Evolutionary conservation across 257 asterid species (phyloP).

Genomic region (Plantago ovata): DNA sequence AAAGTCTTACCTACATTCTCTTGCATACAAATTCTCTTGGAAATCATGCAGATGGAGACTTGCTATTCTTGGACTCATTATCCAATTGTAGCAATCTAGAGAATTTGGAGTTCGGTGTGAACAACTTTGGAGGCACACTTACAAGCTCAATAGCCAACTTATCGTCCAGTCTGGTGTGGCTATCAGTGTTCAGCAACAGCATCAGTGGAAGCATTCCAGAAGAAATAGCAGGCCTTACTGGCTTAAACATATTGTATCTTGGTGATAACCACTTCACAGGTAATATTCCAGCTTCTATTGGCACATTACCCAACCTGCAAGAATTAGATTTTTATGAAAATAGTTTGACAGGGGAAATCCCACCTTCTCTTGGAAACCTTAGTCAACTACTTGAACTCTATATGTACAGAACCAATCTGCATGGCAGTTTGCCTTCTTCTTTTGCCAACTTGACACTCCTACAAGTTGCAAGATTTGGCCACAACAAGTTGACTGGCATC

Average conservation of each 20-base stretch:
- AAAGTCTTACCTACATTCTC: not conserved
- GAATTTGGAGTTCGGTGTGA: not conserved
- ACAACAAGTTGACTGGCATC: slow-evolving; percentile 13
- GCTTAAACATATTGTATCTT: not conserved
- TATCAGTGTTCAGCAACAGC: not conserved
- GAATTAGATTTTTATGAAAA: not conserved
- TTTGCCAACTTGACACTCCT: slow-evolving; percentile 8
- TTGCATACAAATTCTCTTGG: slow-evolving; percentile 3
- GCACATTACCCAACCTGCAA: not conserved
- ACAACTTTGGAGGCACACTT: slow-evolving; percentile 1
- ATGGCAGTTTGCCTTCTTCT: slow-evolving; percentile 10
- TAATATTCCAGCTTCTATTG: slow-evolving; percentile 7
- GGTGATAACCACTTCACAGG: slow-evolving; percentile 7
- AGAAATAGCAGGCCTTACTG: slow-evolving; percentile 11
- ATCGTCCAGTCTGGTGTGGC: slow-evolving; percentile 1
- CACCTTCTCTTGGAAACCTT: slow-evolving; percentile 8
- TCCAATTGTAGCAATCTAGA: slow-evolving; percentile 8
- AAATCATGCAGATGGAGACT: not conserved
- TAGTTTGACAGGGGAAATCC: slow-evolving; percentile 6
- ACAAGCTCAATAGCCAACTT: slow-evolving; percentile 3
- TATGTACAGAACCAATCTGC: not conserved
- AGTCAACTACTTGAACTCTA: not conserved
- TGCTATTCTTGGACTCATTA: not conserved
- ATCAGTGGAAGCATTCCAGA: slow-evolving; percentile 12
- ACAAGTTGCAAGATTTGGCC: not conserved